Conservation (phyloP, 768 basidiomycete genomes). For the Auricularia heimuer region DNA sequence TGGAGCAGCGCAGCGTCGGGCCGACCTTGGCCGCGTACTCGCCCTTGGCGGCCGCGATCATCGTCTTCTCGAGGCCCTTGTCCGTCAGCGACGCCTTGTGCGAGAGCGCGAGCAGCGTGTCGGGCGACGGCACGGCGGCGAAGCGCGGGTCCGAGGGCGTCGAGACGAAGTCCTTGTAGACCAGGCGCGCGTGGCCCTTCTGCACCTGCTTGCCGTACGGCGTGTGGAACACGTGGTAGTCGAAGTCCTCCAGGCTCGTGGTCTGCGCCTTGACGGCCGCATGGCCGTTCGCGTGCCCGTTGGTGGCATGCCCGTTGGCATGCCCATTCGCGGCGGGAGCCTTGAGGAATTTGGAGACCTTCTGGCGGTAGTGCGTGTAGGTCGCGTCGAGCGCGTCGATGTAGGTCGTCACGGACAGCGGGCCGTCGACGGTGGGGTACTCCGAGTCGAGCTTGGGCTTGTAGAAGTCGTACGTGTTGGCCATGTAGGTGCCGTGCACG, state of each 20-base stretch:
- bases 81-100: slow-evolving; percentile 76
- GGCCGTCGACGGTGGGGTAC: slow-evolving; percentile 96
- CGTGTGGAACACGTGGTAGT: slow-evolving; percentile 93
- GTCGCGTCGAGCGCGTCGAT: slow-evolving; percentile 86
- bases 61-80: slow-evolving; percentile 92
- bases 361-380: slow-evolving; percentile 76
- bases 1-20: slow-evolving; percentile 78
- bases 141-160: slow-evolving; percentile 62
- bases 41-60: slow-evolving; percentile 68
- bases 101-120: slow-evolving; percentile 54
- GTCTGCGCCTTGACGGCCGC: slow-evolving; percentile 22
- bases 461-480: slow-evolving; percentile 98
- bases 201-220: slow-evolving; percentile 99
- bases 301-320: slow-evolving; percentile 22
- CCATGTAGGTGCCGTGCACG: slow-evolving; percentile 93
- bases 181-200: slow-evolving; percentile 88
- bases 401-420: slow-evolving; percentile 91
- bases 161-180: slow-evolving; percentile 84
- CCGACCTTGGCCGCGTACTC: slow-evolving; percentile 67
- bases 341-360: slow-evolving; percentile 47
- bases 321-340: slow-evolving; percentile 32
- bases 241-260: slow-evolving; percentile 65
- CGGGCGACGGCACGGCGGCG: slow-evolving; percentile 60
- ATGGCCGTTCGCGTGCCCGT: slow-evolving; percentile 22
- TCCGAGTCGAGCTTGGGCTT: slow-evolving; percentile 93